Base-by-base conservation (phyloP, 1,139 yeast species). In the Nakaseomyces uthaithaninus region DNA sequence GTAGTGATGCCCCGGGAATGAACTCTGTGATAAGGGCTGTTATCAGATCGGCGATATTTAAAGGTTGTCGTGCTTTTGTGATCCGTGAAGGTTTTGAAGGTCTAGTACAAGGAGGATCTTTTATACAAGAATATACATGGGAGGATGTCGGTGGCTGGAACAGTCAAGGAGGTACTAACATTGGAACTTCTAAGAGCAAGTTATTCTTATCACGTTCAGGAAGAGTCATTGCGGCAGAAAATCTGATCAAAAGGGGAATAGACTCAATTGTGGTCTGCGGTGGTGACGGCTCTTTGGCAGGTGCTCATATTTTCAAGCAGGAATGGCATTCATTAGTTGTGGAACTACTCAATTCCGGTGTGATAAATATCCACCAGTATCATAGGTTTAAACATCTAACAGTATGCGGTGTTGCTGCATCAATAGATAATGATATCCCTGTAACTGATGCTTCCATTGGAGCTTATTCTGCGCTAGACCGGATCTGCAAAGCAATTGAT, bases 1-100 rank as follows among this genome's bases (percentile, higher is more conserved):
- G 98, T 53, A 98, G 98, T 60, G 98, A 89, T 64, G 55, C 97
- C 33, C 98, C 95, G 17, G 98, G 98, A 49, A 91, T 91, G 98
- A 87, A 89, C 62, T 89, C 96, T 2, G 84, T 81, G 37, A 97
- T 91, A 14, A 73, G 98, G 51, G 52, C 55, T 1, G 94, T 91
- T 43, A 94, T 91, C 5, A 74, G 98, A 52, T 75, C 95, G 2
- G 94, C 95, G 39, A 83, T 91, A 48, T 75, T 71, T 65, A 73
- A 77, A 46, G 93, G 87, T 9, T 91, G 97, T 64, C 93, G 85
- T 51, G 89, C 91, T n/a, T 91, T 72, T 59, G 96, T 93, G 14
- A 78, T 91, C 45, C 81, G 78, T 67, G 98, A 91, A 67, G 98
- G 98, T 44, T 91, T 91, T 65, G 85, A 85, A 49, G 98, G 98